Evolutionary conservation across 176 grass and related monocot species (phyloP).

Genomic region (Phoenix dactylifera): DNA sequence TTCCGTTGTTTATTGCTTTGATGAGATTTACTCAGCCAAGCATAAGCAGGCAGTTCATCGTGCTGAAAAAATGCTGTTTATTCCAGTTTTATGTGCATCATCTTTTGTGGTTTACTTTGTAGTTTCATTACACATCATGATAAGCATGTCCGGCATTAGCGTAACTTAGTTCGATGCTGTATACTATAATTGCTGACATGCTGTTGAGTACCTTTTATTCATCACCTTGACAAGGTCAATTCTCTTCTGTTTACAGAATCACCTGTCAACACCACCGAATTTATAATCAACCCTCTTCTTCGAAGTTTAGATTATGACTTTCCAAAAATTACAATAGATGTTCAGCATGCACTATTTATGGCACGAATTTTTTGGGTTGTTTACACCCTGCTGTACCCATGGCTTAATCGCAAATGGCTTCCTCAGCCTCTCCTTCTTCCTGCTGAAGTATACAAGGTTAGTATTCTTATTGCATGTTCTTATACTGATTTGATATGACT

Average conservation of each 20-base stretch:
- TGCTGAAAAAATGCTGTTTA: too few species aligned
- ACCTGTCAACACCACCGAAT: conserved; percentile 72
- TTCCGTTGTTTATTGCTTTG: too few species aligned
- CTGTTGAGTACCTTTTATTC: background rate
- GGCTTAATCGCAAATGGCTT: conserved; percentile 62
- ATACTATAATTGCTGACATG: background rate
- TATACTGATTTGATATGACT: background rate
- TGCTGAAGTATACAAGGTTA: conserved; percentile 91
- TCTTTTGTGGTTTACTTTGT: too few species aligned
- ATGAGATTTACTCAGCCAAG: too few species aligned
- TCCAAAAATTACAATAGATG: conserved; percentile 42
- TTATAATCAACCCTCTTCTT: conserved; percentile 69
- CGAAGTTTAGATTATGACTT: conserved; percentile 64
- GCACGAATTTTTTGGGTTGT: conserved; percentile 52
- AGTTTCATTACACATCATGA: too few species aligned
- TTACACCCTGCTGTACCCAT: conserved; percentile 57
- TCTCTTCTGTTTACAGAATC: conserved; percentile 38
- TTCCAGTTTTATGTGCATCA: too few species aligned
- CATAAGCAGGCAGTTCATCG: too few species aligned
- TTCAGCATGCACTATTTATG: conserved; percentile 43
- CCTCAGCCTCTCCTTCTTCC: conserved; percentile 80
- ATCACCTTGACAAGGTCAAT: conserved; percentile 5
- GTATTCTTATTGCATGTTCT: conserved; percentile 4
- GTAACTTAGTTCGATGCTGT: too few species aligned
- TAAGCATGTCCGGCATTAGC: too few species aligned